phyloP scores from a whole-genome alignment of 345 rosid species.

The Brassica juncea region DNA sequence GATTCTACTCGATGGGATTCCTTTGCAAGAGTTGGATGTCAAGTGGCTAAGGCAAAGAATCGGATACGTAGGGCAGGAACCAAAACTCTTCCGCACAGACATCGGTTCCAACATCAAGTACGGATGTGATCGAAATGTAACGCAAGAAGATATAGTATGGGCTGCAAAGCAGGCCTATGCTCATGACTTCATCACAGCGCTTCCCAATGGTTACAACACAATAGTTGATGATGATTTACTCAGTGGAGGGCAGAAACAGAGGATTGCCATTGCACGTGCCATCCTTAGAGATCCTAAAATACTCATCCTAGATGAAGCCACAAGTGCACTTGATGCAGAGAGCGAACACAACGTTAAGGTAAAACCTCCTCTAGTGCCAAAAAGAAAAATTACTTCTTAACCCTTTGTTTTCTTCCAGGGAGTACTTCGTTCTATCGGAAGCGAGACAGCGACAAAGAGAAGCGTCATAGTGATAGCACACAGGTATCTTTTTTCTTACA shows the following conservation, averaged over 20 bases:
- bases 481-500: slow-evolving; percentile 47
- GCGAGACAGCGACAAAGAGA: slow-evolving; percentile 60
- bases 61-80: slow-evolving; percentile 98
- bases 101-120: slow-evolving; percentile 84
- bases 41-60: slow-evolving; percentile 86
- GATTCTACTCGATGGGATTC: slow-evolving; percentile 86
- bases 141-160: slow-evolving; percentile 76
- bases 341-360: slow-evolving; percentile 97
- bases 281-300: slow-evolving; percentile 88
- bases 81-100: slow-evolving; percentile 89
- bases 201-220: slow-evolving; percentile 85
- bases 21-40: slow-evolving; percentile 74
- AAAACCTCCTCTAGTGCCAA: neutral
- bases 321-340: slow-evolving; percentile 95
- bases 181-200: slow-evolving; percentile 81
- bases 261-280: slow-evolving; percentile 96
- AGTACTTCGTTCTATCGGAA: slow-evolving; percentile 73
- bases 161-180: slow-evolving; percentile 96
- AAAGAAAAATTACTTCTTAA: slow-evolving; percentile 3
- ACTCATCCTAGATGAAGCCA: slow-evolving; percentile 95
- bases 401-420: slow-evolving; percentile 51
- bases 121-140: slow-evolving; percentile 67
- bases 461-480: slow-evolving; percentile 89
- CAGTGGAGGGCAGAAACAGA: slow-evolving; percentile 97
- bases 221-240: slow-evolving; percentile 93